These are phyloP conservation scores for Thalassiosira mediterranea DNA, from an alignment of 352 stramenopile genomes.

Conservation along the genomic window DNA sequence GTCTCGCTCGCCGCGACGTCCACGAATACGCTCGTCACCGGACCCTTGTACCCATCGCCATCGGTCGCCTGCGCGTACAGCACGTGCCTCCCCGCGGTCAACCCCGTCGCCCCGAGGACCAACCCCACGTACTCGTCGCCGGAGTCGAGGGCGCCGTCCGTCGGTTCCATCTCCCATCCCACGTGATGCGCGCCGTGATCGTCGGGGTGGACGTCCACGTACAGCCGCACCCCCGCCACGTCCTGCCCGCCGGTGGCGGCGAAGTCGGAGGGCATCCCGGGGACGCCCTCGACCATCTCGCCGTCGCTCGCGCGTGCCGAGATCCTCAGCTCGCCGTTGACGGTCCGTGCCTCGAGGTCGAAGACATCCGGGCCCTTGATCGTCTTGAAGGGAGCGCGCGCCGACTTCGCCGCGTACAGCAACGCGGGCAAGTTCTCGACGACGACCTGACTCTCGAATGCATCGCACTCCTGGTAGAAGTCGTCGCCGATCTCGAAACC, in stretches of 20 bases:
- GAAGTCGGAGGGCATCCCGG: background rate
- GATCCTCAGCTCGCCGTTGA: slow-evolving; percentile 20
- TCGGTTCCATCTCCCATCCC: slow-evolving; percentile 19
- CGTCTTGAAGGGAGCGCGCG: slow-evolving; percentile 13
- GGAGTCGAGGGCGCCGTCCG: slow-evolving; percentile 3
- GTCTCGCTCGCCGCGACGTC: background rate
- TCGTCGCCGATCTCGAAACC: slow-evolving; percentile 50
- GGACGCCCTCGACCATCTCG: slow-evolving; percentile 35
- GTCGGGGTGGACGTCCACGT: slow-evolving; percentile 34
- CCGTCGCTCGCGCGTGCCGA: slow-evolving; percentile 37
- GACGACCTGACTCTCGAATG: slow-evolving; percentile 47
- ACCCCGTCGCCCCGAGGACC: slow-evolving; percentile 1
- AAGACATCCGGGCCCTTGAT: slow-evolving; percentile 45
- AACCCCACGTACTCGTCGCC: slow-evolving; percentile 9
- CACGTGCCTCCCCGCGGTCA: slow-evolving; percentile 19
- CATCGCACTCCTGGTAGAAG: slow-evolving; percentile 51
- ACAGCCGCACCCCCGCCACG: slow-evolving; percentile 21
- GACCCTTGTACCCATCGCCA: slow-evolving; percentile 25
- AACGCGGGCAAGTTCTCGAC: slow-evolving; percentile 33
- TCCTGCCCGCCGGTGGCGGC: slow-evolving; percentile 34
- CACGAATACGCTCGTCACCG: slow-evolving; percentile 26
- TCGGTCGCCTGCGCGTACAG: slow-evolving; percentile 29
- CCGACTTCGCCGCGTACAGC: slow-evolving; percentile 50
- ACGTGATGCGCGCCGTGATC: background rate
- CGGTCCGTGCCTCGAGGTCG: slow-evolving; percentile 12